A percentile compares a stretch with the other conserved stretches of the same genome.
These are phyloP conservation scores for Plasmodium reichenowi DNA, from an alignment of 169 alveolate species.

Conservation along the genomic window DNA sequence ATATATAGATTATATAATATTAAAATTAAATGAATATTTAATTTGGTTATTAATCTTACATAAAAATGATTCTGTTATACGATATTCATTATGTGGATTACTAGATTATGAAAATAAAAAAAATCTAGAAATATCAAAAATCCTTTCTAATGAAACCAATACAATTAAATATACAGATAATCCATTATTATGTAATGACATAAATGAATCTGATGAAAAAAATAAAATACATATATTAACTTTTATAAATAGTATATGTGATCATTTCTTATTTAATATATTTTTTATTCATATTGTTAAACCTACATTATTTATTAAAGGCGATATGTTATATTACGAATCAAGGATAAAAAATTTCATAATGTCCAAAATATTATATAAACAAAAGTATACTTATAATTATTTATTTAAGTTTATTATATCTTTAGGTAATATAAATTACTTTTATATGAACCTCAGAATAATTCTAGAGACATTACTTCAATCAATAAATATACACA, in stretches of 20 bases:
- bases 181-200: neutral
- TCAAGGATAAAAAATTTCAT: conserved; percentile 23
- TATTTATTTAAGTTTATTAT: conserved; percentile 9
- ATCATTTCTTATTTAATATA: conserved; percentile 59
- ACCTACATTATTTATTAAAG: conserved; percentile 71
- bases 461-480: conserved; percentile 26
- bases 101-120: neutral
- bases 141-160: neutral
- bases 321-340: conserved; percentile 29
- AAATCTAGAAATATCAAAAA: neutral
- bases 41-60: conserved; percentile 38
- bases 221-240: conserved; percentile 13
- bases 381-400: conserved; percentile 12
- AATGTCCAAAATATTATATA: conserved; percentile 43
- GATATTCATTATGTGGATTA: conserved; percentile 38
- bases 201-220: neutral
- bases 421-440: neutral
- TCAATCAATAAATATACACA: conserved; percentile 5
- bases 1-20: conserved; percentile 16
- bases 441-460: conserved; percentile 11
- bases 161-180: too few relatives aligned
- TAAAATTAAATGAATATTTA: conserved; percentile 15
- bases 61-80: conserved; percentile 35
- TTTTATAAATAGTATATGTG: conserved; percentile 65
- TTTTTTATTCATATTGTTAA: conserved; percentile 55